These are phyloP conservation scores for Fusarium sp. DNA, from an alignment of 2,329 filamentous ascomycete genomes.

Conservation along the genomic window DNA sequence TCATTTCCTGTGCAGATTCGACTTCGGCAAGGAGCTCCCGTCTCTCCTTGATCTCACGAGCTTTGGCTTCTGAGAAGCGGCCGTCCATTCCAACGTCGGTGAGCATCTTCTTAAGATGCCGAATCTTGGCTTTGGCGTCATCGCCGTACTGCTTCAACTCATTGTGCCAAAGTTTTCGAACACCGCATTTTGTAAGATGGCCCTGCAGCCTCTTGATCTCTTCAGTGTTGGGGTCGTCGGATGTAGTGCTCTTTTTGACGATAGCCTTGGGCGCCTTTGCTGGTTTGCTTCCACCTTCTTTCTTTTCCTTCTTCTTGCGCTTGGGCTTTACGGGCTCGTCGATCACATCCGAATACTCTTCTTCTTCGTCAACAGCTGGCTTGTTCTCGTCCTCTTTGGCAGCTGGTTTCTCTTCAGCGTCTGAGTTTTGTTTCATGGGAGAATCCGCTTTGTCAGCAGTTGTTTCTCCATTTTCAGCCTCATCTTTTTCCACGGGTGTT, in stretches of 20 bases:
- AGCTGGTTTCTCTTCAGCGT: constrained; percentile 8
- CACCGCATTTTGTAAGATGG: constrained; percentile 89
- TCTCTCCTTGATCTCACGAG: constrained; percentile 87
- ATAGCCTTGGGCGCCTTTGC: constrained; percentile 48
- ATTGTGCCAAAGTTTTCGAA: constrained; percentile 91
- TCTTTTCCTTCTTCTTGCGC: constrained; percentile 66
- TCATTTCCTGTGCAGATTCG: constrained; percentile 86
- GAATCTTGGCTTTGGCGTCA: constrained; percentile 83
- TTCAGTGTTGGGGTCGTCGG: constrained; percentile 74
- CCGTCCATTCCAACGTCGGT: constrained; percentile 89
- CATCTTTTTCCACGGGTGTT: constrained; percentile 10
- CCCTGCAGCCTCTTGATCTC: constrained; percentile 92
- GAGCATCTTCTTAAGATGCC: constrained; percentile 84
- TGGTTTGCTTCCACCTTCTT: constrained; percentile 48
- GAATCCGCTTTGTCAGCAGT: constrained; percentile 6
- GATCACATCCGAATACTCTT: constrained; percentile 70
- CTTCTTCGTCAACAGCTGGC: constrained; percentile 52
- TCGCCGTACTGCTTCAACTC: constrained; percentile 83
- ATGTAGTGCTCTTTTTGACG: constrained; percentile 51
- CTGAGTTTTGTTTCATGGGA: constrained; percentile 15
- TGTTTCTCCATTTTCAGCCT: neutral
- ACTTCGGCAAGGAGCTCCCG: constrained; percentile 88
- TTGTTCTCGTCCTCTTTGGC: constrained; percentile 42
- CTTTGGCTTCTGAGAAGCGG: constrained; percentile 87
- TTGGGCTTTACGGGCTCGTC: constrained; percentile 78